Evolutionary conservation across 164 flowering plant species (phyloP), one percentile per base, ranked within the genome.

Genomic region (Aristolochia californica): DNA sequence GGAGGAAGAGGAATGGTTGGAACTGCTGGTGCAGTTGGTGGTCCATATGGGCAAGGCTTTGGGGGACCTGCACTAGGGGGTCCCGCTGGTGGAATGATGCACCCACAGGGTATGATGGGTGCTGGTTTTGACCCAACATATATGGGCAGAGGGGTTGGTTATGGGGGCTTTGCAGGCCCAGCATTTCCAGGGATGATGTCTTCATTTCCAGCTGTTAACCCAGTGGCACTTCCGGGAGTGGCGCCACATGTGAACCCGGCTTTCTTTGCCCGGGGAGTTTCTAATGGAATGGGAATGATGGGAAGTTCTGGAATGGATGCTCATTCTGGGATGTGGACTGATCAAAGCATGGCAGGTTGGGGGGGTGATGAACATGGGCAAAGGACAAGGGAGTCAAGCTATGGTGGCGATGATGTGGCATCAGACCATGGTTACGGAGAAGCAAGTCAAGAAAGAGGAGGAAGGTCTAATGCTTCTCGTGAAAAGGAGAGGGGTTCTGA

Each of bases 201-300:
- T 68, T 62, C 80, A 30, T 84, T 72, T 78, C 86, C 77, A n/a
- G 69, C 59, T 66, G 79, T 81, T 53, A 81, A 81, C 57, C 49
- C 83, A 0, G 74, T 81, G 69, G 86, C 75, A 52, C 72, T 81
- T 70, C 74, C 83, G 43, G 84, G 86, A 43, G 90, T 84, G 48
- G 83, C 90, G 14, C 90, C 87, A 34, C 90, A 84, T 77, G 84
- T 84, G 21, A 84, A 84, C 64, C 90, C 90, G 18, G 90, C 87
- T 43, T 84, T 84, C 65, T 84, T 84, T 63, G 85, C 78, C 16
- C 75, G 87, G 18, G 90, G 87, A 49, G 70, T 84, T 76, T 49
- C 74, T 57, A 80, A 77, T 67, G 87, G 84, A 38, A 82, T 84
- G 87, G 80, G 77, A 30, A 81, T 84, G 80, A 80, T 84, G 86